These are phyloP conservation scores for Cardamine chenopodiifolia DNA, from an alignment of 345 rosid genomes.

Conservation along the genomic window DNA sequence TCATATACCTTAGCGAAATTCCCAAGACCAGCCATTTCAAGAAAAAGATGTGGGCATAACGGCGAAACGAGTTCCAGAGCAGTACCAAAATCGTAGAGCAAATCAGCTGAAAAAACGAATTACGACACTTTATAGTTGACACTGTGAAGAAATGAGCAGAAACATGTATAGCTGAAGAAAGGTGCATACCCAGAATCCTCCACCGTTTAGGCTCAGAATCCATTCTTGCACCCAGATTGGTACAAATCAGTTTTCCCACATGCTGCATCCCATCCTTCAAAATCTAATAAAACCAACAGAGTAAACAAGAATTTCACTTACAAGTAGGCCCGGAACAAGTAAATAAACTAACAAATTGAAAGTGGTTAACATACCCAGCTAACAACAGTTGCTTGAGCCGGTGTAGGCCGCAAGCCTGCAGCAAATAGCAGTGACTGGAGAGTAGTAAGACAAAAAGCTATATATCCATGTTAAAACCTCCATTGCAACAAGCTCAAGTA, in stretches of 20 bases:
- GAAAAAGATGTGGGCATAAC: constrained; percentile 85
- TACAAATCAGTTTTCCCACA: constrained; percentile 85
- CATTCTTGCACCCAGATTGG: constrained; percentile 96
- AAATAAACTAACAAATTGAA: neutral
- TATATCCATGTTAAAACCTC: constrained; percentile 18
- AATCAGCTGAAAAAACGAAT: constrained; percentile 65
- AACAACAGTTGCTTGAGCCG: constrained; percentile 92
- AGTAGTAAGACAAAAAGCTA: constrained; percentile 48
- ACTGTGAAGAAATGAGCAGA: constrained; percentile 56
- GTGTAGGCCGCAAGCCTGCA: constrained; percentile 95
- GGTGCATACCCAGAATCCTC: constrained; percentile 76
- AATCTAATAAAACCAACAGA: constrained; percentile 52
- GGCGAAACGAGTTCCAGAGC: constrained; percentile 94
- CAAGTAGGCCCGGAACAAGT: neutral
- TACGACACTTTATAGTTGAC: constrained; percentile 8
- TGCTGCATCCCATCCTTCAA: constrained; percentile 98
- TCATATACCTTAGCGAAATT: constrained; percentile 79
- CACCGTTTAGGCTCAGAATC: constrained; percentile 94
- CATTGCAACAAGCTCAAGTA: neutral
- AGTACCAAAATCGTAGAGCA: constrained; percentile 88
- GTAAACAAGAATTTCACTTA: neutral
- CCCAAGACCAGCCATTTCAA: constrained; percentile 95
- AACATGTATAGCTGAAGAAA: constrained; percentile 23
- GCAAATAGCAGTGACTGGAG: constrained; percentile 96
- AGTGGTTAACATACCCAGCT: constrained; percentile 75